Percentiles rank a stretch among this genome's conserved stretches.
These are phyloP conservation scores for Cryptosporidium felis DNA, from an alignment of 169 alveolate species.

Conservation along the genomic window DNA sequence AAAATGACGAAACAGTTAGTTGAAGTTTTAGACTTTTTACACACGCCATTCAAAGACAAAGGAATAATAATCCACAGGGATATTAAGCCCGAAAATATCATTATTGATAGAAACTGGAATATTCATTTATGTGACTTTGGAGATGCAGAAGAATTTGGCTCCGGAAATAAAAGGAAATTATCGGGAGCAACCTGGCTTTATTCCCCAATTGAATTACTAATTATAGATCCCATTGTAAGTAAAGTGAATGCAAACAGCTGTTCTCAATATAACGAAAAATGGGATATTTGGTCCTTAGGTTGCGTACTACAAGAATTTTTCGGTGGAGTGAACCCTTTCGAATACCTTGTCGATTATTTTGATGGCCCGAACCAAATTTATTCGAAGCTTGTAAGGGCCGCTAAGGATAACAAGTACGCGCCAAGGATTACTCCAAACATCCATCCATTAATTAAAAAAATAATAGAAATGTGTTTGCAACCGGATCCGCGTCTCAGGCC, in stretches of 20 bases:
- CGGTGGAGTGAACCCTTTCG: slow-evolving; percentile 82
- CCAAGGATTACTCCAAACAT: slow-evolving; percentile 32
- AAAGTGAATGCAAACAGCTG: slow-evolving; percentile 37
- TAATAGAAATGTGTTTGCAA: slow-evolving; percentile 35
- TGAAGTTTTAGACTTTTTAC: slow-evolving; percentile 82
- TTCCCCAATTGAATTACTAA: slow-evolving; percentile 88
- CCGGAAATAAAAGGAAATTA: slow-evolving; percentile 80
- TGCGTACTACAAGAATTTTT: slow-evolving; percentile 85
- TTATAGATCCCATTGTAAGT: slow-evolving; percentile 78
- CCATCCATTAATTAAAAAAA: slow-evolving; percentile 24
- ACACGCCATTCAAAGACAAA: slow-evolving; percentile 80
- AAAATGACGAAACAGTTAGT: slow-evolving; percentile 88
- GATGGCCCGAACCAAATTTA: slow-evolving; percentile 80
- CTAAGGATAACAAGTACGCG: slow-evolving; percentile 54
- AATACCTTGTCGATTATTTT: slow-evolving; percentile 78
- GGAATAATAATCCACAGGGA: slow-evolving; percentile 82
- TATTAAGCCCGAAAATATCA: slow-evolving; percentile 84
- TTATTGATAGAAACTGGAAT: slow-evolving; percentile 78
- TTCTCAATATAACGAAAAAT: slow-evolving; percentile 76
- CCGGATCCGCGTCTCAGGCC: slow-evolving; percentile 54
- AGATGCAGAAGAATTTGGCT: slow-evolving; percentile 84
- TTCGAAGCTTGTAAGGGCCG: slow-evolving; percentile 79
- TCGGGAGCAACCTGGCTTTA: slow-evolving; percentile 92
- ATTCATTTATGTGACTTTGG: slow-evolving; percentile 86
- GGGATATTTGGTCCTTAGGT: slow-evolving; percentile 89